Evolutionary conservation across 306 rosid species (phyloP).

Genomic region (Casuarina glauca): DNA sequence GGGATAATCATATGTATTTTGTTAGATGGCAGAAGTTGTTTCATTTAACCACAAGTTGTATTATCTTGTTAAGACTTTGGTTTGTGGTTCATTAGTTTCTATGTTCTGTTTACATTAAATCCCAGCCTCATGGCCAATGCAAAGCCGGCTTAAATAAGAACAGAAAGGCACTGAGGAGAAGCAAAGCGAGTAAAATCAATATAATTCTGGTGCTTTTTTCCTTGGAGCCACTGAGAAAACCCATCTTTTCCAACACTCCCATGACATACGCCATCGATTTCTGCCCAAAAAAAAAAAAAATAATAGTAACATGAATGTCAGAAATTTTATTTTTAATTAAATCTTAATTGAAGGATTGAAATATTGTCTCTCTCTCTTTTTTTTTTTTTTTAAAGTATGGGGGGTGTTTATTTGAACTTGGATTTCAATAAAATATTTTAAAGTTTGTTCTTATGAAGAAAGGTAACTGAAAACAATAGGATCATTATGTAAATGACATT

Average conservation of each 20-base stretch:
- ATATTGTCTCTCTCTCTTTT: too few species aligned
- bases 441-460: too few species aligned
- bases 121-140: neutral
- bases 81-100: neutral
- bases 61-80: constrained; percentile 16
- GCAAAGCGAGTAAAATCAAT: constrained; percentile 23
- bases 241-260: constrained; percentile 26
- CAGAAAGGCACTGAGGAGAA: constrained; percentile 25
- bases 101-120: too few species aligned
- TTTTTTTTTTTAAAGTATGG: too few species aligned
- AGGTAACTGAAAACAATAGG: too few species aligned
- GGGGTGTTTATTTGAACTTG: too few species aligned
- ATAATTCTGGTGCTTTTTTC: constrained; percentile 16
- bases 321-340: too few species aligned
- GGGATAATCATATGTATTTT: constrained; percentile 29
- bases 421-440: too few species aligned
- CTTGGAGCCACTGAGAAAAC: constrained; percentile 16
- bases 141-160: constrained; percentile 13
- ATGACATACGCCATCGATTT: constrained; percentile 28
- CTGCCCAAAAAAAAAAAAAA: constrained; percentile 27
- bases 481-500: too few species aligned
- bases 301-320: neutral
- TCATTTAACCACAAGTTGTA: constrained; percentile 14
- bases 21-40: constrained; percentile 25
- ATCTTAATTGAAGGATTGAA: too few species aligned